Percentiles rank a stretch among this genome's conserved stretches.
Evolutionary conservation across 352 stramenopile genomes (phyloP).

Genomic region (Phytophthora tubulina): DNA sequence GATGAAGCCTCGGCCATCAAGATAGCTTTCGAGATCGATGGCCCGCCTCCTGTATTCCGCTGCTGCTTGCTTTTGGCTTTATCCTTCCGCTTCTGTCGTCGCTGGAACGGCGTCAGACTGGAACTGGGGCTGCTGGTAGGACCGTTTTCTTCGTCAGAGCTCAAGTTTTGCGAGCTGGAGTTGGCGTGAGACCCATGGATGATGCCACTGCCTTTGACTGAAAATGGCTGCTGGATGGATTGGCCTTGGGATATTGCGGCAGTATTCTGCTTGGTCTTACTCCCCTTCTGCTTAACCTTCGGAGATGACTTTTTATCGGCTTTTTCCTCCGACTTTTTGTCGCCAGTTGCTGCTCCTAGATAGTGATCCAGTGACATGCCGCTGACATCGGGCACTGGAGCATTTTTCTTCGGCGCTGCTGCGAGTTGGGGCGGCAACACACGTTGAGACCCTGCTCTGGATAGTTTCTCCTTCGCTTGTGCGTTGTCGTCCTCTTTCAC

Average conservation of each 20-base stretch:
- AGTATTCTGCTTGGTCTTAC: slow-evolving; percentile 34
- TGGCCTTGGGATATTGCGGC: slow-evolving; percentile 25
- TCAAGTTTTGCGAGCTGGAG: slow-evolving; percentile 22
- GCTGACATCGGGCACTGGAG: slow-evolving; percentile 42
- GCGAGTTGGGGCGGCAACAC: slow-evolving; percentile 26
- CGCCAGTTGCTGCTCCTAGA: slow-evolving; percentile 43
- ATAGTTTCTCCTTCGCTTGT: slow-evolving; percentile 29
- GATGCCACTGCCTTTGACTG: slow-evolving; percentile 36
- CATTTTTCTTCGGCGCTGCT: slow-evolving; percentile 24
- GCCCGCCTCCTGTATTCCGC: slow-evolving; percentile 32
- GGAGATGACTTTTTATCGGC: slow-evolving; percentile 40
- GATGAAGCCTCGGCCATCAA: slow-evolving; percentile 47
- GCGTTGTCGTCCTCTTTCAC: slow-evolving; percentile 38
- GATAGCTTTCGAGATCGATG: slow-evolving; percentile 60
- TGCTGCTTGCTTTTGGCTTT: slow-evolving; percentile 56
- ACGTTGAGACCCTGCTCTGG: slow-evolving; percentile 20
- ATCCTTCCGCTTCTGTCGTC: slow-evolving; percentile 58
- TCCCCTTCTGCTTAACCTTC: slow-evolving; percentile 46
- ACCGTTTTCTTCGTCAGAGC: slow-evolving; percentile 35
- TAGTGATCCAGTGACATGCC: slow-evolving; percentile 78
- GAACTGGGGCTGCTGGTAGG: slow-evolving; percentile 37
- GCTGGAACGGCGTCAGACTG: slow-evolving; percentile 56
- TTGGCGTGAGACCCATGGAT: slow-evolving; percentile 19
- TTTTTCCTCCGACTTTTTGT: slow-evolving; percentile 15
- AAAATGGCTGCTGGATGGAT: slow-evolving; percentile 26